Evolutionary conservation across 192 early-diverging fungal genomes (phyloP), one percentile per base, ranked within the genome.

Genomic region (Oehlia diaphana): DNA sequence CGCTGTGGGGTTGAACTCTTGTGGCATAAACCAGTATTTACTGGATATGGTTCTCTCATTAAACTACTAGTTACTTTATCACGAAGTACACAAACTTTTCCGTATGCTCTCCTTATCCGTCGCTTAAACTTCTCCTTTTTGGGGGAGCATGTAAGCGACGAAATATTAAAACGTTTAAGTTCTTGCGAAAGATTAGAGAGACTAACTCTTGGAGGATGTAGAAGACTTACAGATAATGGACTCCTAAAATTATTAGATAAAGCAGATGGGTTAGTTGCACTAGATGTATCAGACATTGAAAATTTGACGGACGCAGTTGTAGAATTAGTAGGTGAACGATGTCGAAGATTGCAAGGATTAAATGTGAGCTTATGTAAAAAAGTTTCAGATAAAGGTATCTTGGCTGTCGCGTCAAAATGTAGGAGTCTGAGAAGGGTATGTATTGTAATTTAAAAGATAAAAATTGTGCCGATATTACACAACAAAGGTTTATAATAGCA

Each of bases 81-180:
- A 74, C 61, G 75, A 75, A 4, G 26, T 63, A 21, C 61, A 50
- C 72, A 66, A 82, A 70, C 83, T 6, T 87, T 87, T 72, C 87
- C 86, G 6, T 91, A 91, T 71, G 13, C 81, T 19, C 79, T 83
- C 9, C 87, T 89, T 67, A 84, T 91, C 39, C 86, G 88, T 26
- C 87, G 89, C 19, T 85, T 91, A 44, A 91, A 91, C 73, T 84
- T 91, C 72, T 84, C 88, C n/a, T 83, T 83, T 66, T 69, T 91
- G 23, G 69, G 83, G 1, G 85, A 81, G 5, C 76, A 84, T 67
- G 69, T 90, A 47, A 80, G 76, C 2, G 89, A 90, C 49, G 69
- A 80, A 12, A 75, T 80, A 2, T 47, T 90, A 9, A 35, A 67
- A 23, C 71, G 71, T 37, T 85, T 89, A 33, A 74, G 70, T 16